Conservation (phyloP, 345 rosid species). For the Eucalyptus victrix region DNA sequence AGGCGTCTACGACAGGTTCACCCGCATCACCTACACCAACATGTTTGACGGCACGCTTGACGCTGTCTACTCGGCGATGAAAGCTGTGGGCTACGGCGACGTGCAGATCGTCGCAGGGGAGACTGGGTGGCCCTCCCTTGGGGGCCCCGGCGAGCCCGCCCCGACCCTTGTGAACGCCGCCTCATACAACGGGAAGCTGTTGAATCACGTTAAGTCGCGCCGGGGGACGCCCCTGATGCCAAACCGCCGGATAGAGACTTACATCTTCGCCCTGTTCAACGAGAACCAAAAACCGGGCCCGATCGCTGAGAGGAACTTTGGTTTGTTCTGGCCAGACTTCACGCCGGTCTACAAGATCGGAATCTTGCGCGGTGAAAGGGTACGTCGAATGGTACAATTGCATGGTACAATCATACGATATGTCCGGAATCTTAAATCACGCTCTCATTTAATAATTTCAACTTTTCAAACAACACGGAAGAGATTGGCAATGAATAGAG, state of each 20-base stretch:
- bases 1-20: constrained; percentile 37
- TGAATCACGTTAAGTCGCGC: constrained; percentile 18
- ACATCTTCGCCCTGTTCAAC: constrained; percentile 63
- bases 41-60: constrained; percentile 64
- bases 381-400: not conserved
- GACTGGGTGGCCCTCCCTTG: constrained; percentile 81
- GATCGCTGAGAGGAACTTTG: constrained; percentile 63
- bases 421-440: not conserved
- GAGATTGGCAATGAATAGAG: not conserved
- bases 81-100: constrained; percentile 48
- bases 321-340: constrained; percentile 63
- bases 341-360: constrained; percentile 56
- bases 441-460: not conserved
- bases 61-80: constrained; percentile 61
- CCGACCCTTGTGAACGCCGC: constrained; percentile 37
- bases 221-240: constrained; percentile 90
- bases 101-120: constrained; percentile 60
- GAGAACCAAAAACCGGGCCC: constrained; percentile 74
- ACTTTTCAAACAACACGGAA: not conserved
- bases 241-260: constrained; percentile 44
- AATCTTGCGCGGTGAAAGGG: constrained; percentile 26
- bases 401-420: not conserved
- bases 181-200: constrained; percentile 44
- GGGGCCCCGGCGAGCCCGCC: constrained; percentile 31
- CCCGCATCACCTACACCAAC: constrained; percentile 52